These are phyloP conservation scores for Solanum paucissectum DNA, from an alignment of 257 asterid genomes.

Conservation along the genomic window DNA sequence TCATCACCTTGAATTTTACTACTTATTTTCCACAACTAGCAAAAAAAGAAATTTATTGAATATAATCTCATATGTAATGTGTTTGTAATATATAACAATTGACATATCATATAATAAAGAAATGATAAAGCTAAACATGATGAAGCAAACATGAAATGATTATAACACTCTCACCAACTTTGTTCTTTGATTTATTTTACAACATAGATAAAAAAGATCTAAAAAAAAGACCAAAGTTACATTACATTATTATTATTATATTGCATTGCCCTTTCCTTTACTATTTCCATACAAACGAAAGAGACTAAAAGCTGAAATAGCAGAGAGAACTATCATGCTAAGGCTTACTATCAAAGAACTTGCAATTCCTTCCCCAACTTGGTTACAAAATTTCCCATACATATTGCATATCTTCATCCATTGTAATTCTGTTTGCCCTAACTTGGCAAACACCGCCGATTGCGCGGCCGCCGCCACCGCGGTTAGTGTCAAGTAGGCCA, in stretches of 20 bases:
- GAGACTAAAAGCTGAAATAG: slow-evolving; percentile 71
- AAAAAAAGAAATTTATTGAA: too few relatives aligned
- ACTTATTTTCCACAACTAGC: background rate
- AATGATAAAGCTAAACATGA: too few relatives aligned
- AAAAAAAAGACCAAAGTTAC: background rate
- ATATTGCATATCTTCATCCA: slow-evolving; percentile 79
- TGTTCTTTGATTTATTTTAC: background rate
- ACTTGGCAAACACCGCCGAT: slow-evolving; percentile 50
- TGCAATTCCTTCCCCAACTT: slow-evolving; percentile 80
- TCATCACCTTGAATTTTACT: background rate
- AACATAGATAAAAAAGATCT: background rate
- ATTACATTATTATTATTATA: slow-evolving; percentile 7
- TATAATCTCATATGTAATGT: background rate
- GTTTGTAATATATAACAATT: background rate
- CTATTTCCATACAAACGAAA: slow-evolving; percentile 72
- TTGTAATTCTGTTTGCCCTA: slow-evolving; percentile 67
- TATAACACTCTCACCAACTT: background rate
- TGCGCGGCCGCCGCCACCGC: slow-evolving; percentile 75
- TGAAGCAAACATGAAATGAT: background rate
- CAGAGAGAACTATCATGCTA: slow-evolving; percentile 54
- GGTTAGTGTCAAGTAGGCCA: slow-evolving; percentile 59
- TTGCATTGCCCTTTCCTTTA: slow-evolving; percentile 34
- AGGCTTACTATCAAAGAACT: slow-evolving; percentile 47
- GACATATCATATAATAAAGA: too few relatives aligned
- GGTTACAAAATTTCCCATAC: slow-evolving; percentile 73